Evolutionary conservation across 805 yeast genomes (phyloP).

Genomic region (Tanozyma kutaoensis): DNA sequence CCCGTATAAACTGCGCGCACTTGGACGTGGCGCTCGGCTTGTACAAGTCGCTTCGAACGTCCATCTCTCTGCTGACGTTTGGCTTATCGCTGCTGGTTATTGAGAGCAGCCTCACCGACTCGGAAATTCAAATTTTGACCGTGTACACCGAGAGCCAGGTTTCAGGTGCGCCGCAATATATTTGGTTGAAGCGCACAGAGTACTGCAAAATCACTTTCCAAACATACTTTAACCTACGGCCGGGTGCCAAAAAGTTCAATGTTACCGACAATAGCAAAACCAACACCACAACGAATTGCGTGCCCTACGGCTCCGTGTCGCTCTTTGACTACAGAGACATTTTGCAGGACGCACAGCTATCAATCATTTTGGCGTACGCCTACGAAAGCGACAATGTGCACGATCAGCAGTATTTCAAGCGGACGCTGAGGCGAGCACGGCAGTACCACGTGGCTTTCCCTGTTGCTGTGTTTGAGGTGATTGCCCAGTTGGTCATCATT

Average conservation of each 20-base stretch:
- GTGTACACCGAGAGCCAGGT: slow-evolving; percentile 34
- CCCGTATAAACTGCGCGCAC: slow-evolving; percentile 35
- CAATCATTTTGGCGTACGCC: slow-evolving; percentile 35
- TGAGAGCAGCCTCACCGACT: slow-evolving; percentile 28
- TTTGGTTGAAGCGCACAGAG: slow-evolving; percentile 8
- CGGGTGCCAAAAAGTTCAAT: slow-evolving; percentile 1
- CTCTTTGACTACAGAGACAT: slow-evolving; percentile 32
- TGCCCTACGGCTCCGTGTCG: slow-evolving; percentile 4
- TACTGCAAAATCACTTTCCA: slow-evolving; percentile 5
- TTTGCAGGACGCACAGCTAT: slow-evolving; percentile 25
- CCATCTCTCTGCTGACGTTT: slow-evolving; percentile 12
- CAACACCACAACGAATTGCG: slow-evolving; percentile 13
- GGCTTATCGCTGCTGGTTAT: slow-evolving; percentile 7
- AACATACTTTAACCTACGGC: slow-evolving; percentile 1
- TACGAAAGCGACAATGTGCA: slow-evolving; percentile 11
- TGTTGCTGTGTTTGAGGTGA: slow-evolving; percentile 13
- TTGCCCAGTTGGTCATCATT: slow-evolving; percentile 15
- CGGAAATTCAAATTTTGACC: slow-evolving; percentile 32
- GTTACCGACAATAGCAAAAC: slow-evolving; percentile 1
- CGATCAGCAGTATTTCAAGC: slow-evolving; percentile 4
- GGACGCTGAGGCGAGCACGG: slow-evolving; percentile 6
- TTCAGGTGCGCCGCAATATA: slow-evolving; percentile 33
- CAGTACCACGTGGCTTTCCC: slow-evolving; percentile 12
- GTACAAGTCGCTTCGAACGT: slow-evolving; percentile 27
- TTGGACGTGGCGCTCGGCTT: slow-evolving; percentile 41